phyloP scores from a whole-genome alignment of 2,329 filamentous ascomycete genomes.

The Botryosphaeria dothidea region DNA sequence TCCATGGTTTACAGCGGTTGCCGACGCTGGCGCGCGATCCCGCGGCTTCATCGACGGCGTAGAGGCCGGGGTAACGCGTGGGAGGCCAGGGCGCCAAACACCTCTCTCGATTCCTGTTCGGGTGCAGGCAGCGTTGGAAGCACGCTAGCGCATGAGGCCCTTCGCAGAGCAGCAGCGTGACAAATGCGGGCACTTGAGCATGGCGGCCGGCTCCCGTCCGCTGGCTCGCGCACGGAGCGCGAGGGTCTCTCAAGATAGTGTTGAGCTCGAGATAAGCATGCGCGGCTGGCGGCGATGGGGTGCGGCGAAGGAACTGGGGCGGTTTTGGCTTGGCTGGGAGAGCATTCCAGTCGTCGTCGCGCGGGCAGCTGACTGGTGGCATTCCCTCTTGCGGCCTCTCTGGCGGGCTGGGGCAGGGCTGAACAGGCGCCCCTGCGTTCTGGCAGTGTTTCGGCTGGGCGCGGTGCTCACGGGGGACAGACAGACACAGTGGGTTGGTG shows the following conservation, averaged over 20 bases:
- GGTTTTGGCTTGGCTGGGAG: not conserved
- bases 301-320: not conserved
- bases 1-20: not conserved
- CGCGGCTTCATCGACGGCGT: not conserved
- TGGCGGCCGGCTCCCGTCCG: not conserved
- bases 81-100: constrained; percentile 8
- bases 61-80: not conserved
- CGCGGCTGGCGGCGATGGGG: constrained; percentile 5
- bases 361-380: not conserved
- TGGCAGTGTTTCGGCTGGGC: not conserved
- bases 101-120: not conserved
- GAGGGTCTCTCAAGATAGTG: too few relatives aligned
- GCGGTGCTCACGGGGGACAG: not conserved
- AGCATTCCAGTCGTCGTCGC: constrained; percentile 4
- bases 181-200: constrained; percentile 5
- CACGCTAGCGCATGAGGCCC: not conserved
- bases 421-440: constrained; percentile 6
- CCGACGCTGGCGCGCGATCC: not conserved
- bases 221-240: not conserved
- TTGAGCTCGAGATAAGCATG: not conserved
- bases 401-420: constrained; percentile 5
- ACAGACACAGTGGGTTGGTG: not conserved
- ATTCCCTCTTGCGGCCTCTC: constrained; percentile 6
- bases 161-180: not conserved
- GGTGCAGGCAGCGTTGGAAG: not conserved